These are phyloP conservation scores for Coniochaeta prunicola DNA, from an alignment of 2,329 filamentous ascomycete species.

Conservation along the genomic window DNA sequence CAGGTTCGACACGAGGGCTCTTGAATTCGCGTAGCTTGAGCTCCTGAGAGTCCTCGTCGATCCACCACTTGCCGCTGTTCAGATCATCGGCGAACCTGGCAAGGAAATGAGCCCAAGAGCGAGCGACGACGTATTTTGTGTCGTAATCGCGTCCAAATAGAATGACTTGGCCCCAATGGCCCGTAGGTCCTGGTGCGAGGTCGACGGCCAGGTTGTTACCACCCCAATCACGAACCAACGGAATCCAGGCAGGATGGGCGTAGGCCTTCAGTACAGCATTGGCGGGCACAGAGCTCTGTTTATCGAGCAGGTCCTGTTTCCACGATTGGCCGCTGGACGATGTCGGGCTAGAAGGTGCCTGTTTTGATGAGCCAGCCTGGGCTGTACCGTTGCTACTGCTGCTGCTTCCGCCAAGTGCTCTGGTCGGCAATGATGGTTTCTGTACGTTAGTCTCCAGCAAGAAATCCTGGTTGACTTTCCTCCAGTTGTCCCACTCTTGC, in stretches of 20 bases:
- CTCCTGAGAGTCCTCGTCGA: slow-evolving; percentile 88
- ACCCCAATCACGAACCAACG: slow-evolving; percentile 93
- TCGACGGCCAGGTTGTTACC: slow-evolving; percentile 96
- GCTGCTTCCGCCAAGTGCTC: slow-evolving; percentile 59
- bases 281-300: slow-evolving; percentile 82
- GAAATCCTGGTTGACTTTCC: slow-evolving; percentile 85
- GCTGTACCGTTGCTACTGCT: slow-evolving; percentile 8
- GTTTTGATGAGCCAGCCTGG: slow-evolving; percentile 60
- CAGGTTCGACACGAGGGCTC: slow-evolving; percentile 78
- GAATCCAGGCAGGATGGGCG: slow-evolving; percentile 91
- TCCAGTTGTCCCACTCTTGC: slow-evolving; percentile 97
- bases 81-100: slow-evolving; percentile 86
- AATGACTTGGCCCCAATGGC: slow-evolving; percentile 94
- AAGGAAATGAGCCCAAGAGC: slow-evolving; percentile 84
- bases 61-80: slow-evolving; percentile 79
- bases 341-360: slow-evolving; percentile 44
- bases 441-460: slow-evolving; percentile 50
- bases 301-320: slow-evolving; percentile 76
- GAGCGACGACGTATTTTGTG: slow-evolving; percentile 92
- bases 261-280: slow-evolving; percentile 88
- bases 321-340: slow-evolving; percentile 57
- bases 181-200: slow-evolving; percentile 79
- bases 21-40: slow-evolving; percentile 92
- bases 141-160: slow-evolving; percentile 97
- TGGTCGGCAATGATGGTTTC: slow-evolving; percentile 59